phyloP scores from a whole-genome alignment of 768 basidiomycete genomes.

The Clathrus columnatus region DNA sequence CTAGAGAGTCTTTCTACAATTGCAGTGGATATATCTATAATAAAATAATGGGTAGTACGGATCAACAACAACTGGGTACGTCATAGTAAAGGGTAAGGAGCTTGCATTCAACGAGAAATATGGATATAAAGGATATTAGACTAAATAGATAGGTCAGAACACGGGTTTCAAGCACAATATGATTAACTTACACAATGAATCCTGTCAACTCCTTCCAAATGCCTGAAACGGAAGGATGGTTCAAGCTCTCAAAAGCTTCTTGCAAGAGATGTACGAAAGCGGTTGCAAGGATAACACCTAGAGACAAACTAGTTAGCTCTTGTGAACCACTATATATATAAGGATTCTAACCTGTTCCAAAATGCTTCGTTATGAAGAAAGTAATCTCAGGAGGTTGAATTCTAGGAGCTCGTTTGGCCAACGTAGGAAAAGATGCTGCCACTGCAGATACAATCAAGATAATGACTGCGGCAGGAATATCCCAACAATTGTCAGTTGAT shows the following conservation, averaged over 20 bases:
- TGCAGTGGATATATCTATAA: constrained; percentile 59
- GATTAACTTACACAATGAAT: constrained; percentile 56
- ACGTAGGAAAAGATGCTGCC: constrained; percentile 65
- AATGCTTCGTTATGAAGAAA: constrained; percentile 84
- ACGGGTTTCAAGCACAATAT: neutral
- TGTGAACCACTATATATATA: neutral
- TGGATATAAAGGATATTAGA: constrained; percentile 52
- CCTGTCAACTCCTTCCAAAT: constrained; percentile 52
- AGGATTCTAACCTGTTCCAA: constrained; percentile 52
- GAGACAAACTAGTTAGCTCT: neutral
- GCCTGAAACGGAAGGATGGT: constrained; percentile 35
- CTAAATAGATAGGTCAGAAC: constrained; percentile 26
- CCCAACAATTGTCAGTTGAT: neutral
- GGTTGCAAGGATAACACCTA: constrained; percentile 73
- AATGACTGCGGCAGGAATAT: neutral
- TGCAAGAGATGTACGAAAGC: constrained; percentile 77
- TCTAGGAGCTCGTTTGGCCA: constrained; percentile 45
- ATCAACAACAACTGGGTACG: neutral
- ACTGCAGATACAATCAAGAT: neutral
- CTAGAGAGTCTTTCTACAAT: constrained; percentile 60
- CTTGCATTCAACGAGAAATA: constrained; percentile 78
- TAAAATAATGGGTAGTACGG: constrained; percentile 6
- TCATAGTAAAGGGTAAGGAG: constrained; percentile 9
- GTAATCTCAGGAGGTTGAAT: constrained; percentile 56
- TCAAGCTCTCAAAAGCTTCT: constrained; percentile 60